Conservation (phyloP, 2,329 filamentous ascomycete genomes). For the Talaromyces funiculosus region DNA sequence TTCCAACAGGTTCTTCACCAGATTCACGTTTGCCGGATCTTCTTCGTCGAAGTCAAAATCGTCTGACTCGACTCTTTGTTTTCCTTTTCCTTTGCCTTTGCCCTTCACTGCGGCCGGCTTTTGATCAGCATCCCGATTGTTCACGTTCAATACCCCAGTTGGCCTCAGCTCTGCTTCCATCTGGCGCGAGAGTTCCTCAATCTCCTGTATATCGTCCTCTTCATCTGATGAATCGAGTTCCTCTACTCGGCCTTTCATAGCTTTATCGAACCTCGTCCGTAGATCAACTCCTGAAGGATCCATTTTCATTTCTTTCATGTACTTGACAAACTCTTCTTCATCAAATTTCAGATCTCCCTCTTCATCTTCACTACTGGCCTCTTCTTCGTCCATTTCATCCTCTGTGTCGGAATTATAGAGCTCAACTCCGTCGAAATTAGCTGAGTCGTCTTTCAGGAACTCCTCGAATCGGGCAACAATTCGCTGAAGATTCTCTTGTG, state of each 20-base stretch:
- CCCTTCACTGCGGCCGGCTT: conserved; percentile 16
- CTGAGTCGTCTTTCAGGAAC: conserved; percentile 80
- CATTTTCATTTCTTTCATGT: conserved; percentile 93
- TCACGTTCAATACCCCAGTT: conserved; percentile 41
- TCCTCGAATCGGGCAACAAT: conserved; percentile 92
- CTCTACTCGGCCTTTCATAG: conserved; percentile 33
- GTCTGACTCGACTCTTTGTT: conserved; percentile 18
- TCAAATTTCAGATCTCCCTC: conserved; percentile 76
- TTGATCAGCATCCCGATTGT: conserved; percentile 21
- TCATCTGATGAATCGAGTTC: conserved; percentile 45
- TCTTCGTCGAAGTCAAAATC: conserved; percentile 34
- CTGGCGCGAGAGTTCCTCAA: conserved; percentile 39
- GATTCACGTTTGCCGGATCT: conserved; percentile 74
- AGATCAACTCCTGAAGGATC: conserved; percentile 43
- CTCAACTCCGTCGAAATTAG: conserved; percentile 72
- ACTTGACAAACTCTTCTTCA: conserved; percentile 65
- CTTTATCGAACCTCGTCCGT: conserved; percentile 19
- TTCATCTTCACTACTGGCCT: conserved; percentile 54
- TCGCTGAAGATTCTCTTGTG: conserved; percentile 63
- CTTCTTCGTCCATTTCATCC: conserved; percentile 47
- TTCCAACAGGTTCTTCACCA: conserved; percentile 85
- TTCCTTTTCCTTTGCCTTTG: conserved; percentile 25
- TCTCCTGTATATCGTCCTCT: conserved; percentile 57
- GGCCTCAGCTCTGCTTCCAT: conserved; percentile 46
- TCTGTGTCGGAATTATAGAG: conserved; percentile 53